A percentile compares a stretch with the other conserved stretches of the same genome.
These are phyloP conservation scores for Umbelopsis sp. DNA, from an alignment of 192 early-diverging fungal species.

Conservation along the genomic window DNA sequence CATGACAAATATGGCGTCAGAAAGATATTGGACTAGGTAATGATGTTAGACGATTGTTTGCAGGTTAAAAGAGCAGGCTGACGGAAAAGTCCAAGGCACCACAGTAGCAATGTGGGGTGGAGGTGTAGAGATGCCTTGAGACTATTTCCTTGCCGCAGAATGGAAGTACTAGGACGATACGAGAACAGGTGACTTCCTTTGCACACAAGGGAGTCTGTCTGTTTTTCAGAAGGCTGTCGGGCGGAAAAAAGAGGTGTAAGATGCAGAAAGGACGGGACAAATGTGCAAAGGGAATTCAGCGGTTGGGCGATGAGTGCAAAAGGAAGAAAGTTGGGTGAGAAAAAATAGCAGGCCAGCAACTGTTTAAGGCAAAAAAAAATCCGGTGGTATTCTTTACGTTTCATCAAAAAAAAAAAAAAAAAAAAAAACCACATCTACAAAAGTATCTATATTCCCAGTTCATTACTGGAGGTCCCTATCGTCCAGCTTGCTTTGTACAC, in stretches of 20 bases:
- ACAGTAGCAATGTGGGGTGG: background rate
- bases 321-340: background rate
- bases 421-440: background rate
- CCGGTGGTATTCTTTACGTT: too few species aligned
- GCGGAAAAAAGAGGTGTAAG: too few species aligned
- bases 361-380: background rate
- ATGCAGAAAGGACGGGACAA: too few species aligned
- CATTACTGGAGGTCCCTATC: background rate
- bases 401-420: too few species aligned
- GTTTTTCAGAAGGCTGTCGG: background rate
- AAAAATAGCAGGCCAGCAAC: background rate
- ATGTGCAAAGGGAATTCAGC: too few species aligned
- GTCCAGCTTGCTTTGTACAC: background rate
- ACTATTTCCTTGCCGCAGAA: slow-evolving; percentile 16
- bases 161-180: background rate
- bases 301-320: background rate
- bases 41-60: background rate
- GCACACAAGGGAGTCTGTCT: background rate
- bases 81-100: slow-evolving; percentile 21
- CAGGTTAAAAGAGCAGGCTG: slow-evolving; percentile 10
- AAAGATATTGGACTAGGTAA: background rate
- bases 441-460: background rate
- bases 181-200: slow-evolving; percentile 7
- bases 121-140: slow-evolving; percentile 10
- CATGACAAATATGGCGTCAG: background rate